Percentiles rank a stretch among this genome's conserved stretches.
These are phyloP conservation scores for Acanthamoeba triangularis DNA, from an alignment of 208 protist genomes.

Conservation along the genomic window DNA sequence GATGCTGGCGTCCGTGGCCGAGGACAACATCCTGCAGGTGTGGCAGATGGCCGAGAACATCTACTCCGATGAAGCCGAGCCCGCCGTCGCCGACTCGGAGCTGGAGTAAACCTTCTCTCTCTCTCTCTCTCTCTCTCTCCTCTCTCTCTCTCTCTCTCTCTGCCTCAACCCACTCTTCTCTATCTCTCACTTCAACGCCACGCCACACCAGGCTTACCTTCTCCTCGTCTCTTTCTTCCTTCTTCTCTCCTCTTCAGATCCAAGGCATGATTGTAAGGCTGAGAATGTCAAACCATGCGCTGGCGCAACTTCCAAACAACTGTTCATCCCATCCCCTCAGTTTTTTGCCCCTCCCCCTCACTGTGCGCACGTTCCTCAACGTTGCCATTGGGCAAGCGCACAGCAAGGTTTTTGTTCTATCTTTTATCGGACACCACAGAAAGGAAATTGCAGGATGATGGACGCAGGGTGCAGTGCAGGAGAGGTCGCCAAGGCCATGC, in stretches of 20 bases:
- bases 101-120: neutral
- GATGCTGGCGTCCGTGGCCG: constrained; percentile 96
- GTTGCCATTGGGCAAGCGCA: no score
- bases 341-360: no score
- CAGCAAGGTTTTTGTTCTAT: no score
- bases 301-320: neutral
- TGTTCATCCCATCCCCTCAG: no score
- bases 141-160: constrained; percentile 11
- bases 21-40: constrained; percentile 98
- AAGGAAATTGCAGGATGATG: no score
- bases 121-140: neutral
- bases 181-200: neutral
- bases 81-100: neutral
- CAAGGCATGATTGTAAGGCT: constrained; percentile 60
- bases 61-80: constrained; percentile 85
- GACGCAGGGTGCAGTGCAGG: no score
- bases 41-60: constrained; percentile 94
- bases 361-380: no score
- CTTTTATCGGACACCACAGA: no score
- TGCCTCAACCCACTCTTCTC: neutral
- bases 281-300: neutral
- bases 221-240: neutral
- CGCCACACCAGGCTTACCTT: neutral
- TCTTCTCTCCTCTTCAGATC: neutral
- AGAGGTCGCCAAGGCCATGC: no score